Percentiles rank a stretch among this genome's conserved stretches.
These are phyloP conservation scores for Aureobasidium pullulans DNA, from an alignment of 2,329 filamentous ascomycete genomes.

Conservation along the genomic window DNA sequence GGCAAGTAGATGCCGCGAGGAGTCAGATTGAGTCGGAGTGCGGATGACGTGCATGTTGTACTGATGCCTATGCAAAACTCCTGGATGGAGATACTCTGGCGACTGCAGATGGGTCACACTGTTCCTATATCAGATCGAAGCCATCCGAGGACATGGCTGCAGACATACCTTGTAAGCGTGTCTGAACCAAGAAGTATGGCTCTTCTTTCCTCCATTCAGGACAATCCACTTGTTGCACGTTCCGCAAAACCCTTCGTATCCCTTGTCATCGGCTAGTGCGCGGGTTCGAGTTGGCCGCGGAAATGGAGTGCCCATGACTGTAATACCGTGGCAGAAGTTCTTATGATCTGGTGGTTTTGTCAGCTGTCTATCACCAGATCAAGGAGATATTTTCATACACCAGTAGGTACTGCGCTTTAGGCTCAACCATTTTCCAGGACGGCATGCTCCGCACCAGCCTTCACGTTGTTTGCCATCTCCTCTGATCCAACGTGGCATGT, in stretches of 20 bases:
- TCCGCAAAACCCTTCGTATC: constrained; percentile 5
- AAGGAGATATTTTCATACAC: neutral
- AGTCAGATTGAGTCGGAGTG: neutral
- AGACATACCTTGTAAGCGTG: constrained; percentile 12
- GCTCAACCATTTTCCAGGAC: constrained; percentile 13
- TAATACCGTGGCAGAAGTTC: constrained; percentile 13
- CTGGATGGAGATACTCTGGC: neutral
- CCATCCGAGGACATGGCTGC: neutral
- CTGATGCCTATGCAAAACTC: neutral
- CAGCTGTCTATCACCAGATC: neutral
- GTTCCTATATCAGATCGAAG: neutral
- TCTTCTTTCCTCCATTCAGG: constrained; percentile 2
- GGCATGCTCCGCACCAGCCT: constrained; percentile 11
- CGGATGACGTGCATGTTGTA: neutral
- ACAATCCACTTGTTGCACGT: constrained; percentile 8
- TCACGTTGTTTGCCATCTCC: constrained; percentile 9
- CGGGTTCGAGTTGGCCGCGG: neutral
- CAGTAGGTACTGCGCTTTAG: constrained; percentile 14
- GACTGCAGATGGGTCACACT: neutral
- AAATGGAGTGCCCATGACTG: constrained; percentile 8
- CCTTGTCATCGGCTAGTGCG: neutral
- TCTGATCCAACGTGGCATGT: constrained; percentile 11
- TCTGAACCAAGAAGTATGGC: constrained; percentile 13
- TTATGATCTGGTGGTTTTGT: constrained; percentile 1
- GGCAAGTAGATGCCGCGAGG: too few relatives aligned